A percentile compares a stretch with the other conserved stretches of the same genome.
These are phyloP conservation scores for Fomitopsis pinicola DNA, from an alignment of 1,284 basidiomycete species.

Conservation along the genomic window DNA sequence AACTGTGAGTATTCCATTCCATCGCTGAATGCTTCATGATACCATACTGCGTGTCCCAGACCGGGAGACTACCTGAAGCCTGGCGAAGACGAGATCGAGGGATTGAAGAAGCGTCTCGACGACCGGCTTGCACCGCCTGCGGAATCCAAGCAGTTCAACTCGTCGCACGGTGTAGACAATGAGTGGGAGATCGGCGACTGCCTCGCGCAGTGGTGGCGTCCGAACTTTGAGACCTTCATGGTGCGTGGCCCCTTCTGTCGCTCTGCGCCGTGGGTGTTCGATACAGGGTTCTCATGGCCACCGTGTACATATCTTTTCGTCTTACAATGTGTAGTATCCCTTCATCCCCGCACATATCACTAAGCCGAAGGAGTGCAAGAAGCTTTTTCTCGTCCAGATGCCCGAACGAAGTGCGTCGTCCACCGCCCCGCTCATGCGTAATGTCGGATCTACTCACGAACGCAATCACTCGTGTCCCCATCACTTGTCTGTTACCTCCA, in stretches of 20 bases:
- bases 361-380: slow-evolving; percentile 98
- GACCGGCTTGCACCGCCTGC: slow-evolving; percentile 81
- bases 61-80: slow-evolving; percentile 98
- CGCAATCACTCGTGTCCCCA: background rate
- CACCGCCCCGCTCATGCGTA: background rate
- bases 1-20: slow-evolving; percentile 64
- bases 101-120: slow-evolving; percentile 84
- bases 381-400: slow-evolving; percentile 93
- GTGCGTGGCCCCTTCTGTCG: slow-evolving; percentile 41
- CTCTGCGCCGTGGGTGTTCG: background rate
- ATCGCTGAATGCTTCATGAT: background rate
- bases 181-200: slow-evolving; percentile 97
- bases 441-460: background rate
- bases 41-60: slow-evolving; percentile 34
- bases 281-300: background rate
- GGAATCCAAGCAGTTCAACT: slow-evolving; percentile 62
- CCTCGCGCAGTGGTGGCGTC: slow-evolving; percentile 95
- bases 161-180: slow-evolving; percentile 70
- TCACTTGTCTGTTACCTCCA: slow-evolving; percentile 29
- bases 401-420: slow-evolving; percentile 79
- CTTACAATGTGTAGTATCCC: slow-evolving; percentile 69
- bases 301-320: slow-evolving; percentile 7
- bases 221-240: slow-evolving; percentile 98
- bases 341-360: slow-evolving; percentile 96
- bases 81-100: slow-evolving; percentile 88